Conservation (phyloP, 805 yeast genomes). For the Saccharomycopsis sp. region DNA sequence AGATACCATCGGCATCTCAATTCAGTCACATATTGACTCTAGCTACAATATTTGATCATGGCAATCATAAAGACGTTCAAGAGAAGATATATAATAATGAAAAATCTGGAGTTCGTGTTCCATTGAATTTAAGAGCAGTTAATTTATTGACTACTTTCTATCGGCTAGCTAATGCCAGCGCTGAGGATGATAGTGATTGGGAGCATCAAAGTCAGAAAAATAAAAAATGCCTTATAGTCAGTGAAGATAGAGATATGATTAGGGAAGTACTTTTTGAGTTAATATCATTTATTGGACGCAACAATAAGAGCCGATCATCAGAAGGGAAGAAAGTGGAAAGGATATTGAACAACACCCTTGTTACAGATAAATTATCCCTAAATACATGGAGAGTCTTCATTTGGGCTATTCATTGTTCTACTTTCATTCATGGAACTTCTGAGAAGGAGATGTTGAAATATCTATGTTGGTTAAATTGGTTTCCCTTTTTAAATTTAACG, state of each 20-base stretch:
- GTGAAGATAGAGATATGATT: not conserved
- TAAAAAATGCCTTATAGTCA: no score
- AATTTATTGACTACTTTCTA: not conserved
- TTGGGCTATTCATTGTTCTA: conserved; percentile 5
- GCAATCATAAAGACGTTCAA: not conserved
- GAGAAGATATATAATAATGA: not conserved
- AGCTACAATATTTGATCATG: conserved; percentile 4
- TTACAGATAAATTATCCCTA: not conserved
- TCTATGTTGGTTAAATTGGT: conserved; percentile 8
- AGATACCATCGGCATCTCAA: not conserved
- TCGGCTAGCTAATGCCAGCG: not conserved
- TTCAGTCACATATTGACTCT: conserved; percentile 4
- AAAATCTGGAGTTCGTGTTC: not conserved
- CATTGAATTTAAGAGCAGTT: conserved; percentile 5
- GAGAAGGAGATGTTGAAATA: not conserved
- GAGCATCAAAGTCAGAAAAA: not conserved
- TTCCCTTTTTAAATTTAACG: not conserved
- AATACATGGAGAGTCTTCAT: conserved; percentile 1
- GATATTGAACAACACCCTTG: no score
- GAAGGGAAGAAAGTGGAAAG: no score
- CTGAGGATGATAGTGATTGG: not conserved
- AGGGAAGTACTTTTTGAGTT: not conserved
- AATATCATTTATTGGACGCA: not conserved
- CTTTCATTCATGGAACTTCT: not conserved
- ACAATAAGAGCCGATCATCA: not conserved